Evolutionary conservation across 305 asterid genomes (phyloP), one percentile per base, ranked within the genome.

Genomic region (Vinca major): DNA sequence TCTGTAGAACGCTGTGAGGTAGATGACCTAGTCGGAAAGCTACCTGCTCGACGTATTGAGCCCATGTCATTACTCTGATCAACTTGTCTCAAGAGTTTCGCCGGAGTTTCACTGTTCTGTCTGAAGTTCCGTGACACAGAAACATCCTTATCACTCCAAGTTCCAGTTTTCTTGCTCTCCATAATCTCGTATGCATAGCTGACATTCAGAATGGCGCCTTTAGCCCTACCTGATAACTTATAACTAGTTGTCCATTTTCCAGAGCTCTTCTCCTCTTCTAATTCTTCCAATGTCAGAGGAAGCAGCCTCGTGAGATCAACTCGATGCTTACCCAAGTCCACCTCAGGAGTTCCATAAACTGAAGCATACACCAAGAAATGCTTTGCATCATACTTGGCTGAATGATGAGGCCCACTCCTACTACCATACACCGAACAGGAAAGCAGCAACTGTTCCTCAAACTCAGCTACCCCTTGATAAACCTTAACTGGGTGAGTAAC

Each of bases 211-310:
- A 81, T 82, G 19, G 93, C 99, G 48, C 95, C 96, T 80, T 79
- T 83, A 53, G 93, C 99, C 80, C 82, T 88, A 53, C 97, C 97
- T 4, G 96, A 84, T 75, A 94, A 81, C 75, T 84, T 82, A 78
- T 82, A 94, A 84, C 96, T 94, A 71, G 99, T 94, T 21, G 96
- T 81, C 99, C 99, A 94, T 74, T 79, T 94, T 64, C 97, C 97
- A 0, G 87, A 81, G 80, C 89, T 83, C 79, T 83, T 90, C 86
- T 87, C 96, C 69, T 89, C 96, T 65, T 86, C 95, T 63, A 94
- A 75, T 69, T 94, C 99, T 84, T 94, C 99, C 74, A 91, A 66
- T 7, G 95, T 89, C 67, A 94, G 79, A 63, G 99, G 99, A 80
- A 94, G 97, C 80, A 94, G 76, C 81, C 99, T 88, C 13, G 97